Evolutionary conservation across 805 yeast genomes (phyloP).

Genomic region (Komagataella pseudopastoris): DNA sequence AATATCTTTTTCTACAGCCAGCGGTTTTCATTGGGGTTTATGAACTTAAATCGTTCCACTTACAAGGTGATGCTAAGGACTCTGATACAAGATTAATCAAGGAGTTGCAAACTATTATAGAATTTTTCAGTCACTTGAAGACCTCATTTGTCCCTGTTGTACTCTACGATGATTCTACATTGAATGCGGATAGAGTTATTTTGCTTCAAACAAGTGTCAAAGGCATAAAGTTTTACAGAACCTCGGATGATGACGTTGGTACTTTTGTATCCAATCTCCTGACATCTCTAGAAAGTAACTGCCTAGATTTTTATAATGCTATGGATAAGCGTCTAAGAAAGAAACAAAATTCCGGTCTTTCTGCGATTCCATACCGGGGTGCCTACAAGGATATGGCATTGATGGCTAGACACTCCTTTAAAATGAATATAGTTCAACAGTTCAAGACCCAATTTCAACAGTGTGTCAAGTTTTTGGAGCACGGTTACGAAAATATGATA

Average conservation of each 20-base stretch:
- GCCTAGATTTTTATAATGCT: not conserved
- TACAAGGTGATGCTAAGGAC: not conserved
- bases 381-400: not conserved
- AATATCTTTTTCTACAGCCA: constrained; percentile 35
- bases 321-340: not conserved
- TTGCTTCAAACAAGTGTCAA: not conserved
- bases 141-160: not conserved
- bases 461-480: constrained; percentile 36
- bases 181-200: not conserved
- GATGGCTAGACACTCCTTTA: constrained; percentile 35
- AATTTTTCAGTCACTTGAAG: not conserved
- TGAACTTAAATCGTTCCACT: constrained; percentile 15
- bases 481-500: constrained; percentile 36
- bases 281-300: not conserved
- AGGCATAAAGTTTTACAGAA: not conserved
- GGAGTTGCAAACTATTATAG: not conserved
- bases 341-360: not conserved
- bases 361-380: not conserved
- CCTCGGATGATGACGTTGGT: not conserved
- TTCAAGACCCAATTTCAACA: constrained; percentile 31
- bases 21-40: constrained; percentile 30
- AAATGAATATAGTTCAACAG: constrained; percentile 36
- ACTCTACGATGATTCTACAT: not conserved
- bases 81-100: not conserved
- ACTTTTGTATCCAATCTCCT: not conserved